Evolutionary conservation across 176 grass and related monocot species (phyloP), one percentile per base, ranked within the genome.

Genomic region (Ensete glaucum): DNA sequence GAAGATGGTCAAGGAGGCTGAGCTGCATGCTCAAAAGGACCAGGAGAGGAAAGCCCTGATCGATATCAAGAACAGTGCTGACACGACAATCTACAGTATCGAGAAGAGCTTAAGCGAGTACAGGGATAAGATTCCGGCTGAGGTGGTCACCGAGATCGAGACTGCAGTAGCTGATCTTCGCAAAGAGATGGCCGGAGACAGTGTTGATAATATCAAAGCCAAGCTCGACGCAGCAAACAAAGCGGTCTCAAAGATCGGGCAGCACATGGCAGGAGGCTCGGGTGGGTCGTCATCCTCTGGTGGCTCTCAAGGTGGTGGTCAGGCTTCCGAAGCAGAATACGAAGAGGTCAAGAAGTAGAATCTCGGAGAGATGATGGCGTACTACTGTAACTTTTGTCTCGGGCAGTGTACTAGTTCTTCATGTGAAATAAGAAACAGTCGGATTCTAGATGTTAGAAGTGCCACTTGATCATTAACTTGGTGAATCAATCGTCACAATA

Each of bases 1-100:
- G 57, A 90, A 90, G 64, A 90, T 90, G 88, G 88, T 90, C 15
- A 86, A 85, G 62, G 88, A 90, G 70, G 88, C 88, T 26, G 88
- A 90, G 79, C 58, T 90, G 43, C 88, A 90, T 76, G 84, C 88
- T 50, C 84, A 87, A 27, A 90, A 87, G 70, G 88, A 90, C 81
- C 88, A 90, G 82, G 82, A 90, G 63, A 78, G 85, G 76, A 90
- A 90, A 52, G 85, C 82, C 0, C 79, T 90, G 52, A 90, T 90
- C 26, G 88, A 90, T 54, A 50, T 90, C 51, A 85, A 85, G 72
- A 90, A 90, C 64, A 79, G 50, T 1, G 88, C 88, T 0, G 88
- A 90, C 59, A 90, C 88, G 11, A 85, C 85, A 26, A 84, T 87
- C 51, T 90, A 90, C 70, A 90, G 88, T 60, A 79, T 90, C 1